Evolutionary conservation across 2,329 filamentous ascomycete genomes (phyloP).

Genomic region (Aspergillus sp.): DNA sequence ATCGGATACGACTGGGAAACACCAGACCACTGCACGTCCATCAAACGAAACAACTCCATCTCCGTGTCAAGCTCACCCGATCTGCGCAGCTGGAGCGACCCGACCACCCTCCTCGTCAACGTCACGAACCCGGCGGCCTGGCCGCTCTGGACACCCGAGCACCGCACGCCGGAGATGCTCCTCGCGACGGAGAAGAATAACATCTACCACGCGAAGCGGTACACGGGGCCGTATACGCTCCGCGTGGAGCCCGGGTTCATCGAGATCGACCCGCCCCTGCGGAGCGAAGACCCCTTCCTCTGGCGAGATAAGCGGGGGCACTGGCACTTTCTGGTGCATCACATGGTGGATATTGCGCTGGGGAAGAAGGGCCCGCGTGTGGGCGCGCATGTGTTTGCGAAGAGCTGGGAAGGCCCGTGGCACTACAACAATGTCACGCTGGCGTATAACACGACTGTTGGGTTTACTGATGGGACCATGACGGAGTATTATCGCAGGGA

Average conservation of each 20-base stretch:
- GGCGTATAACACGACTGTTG: constrained; percentile 24
- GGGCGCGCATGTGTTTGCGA: constrained; percentile 32
- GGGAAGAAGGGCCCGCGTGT: constrained; percentile 29
- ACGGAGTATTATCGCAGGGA: constrained; percentile 45
- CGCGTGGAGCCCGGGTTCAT: constrained; percentile 4
- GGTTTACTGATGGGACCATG: constrained; percentile 41
- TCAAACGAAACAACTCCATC: constrained; percentile 12
- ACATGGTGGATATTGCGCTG: constrained; percentile 29
- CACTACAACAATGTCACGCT: constrained; percentile 27
- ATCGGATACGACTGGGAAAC: constrained; percentile 40
- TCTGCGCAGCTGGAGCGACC: constrained; percentile 1
- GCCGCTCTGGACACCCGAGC: constrained; percentile 6
- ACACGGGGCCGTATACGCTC: constrained; percentile 12
- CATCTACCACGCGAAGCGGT: constrained; percentile 13
- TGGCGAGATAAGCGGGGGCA: constrained; percentile 37
- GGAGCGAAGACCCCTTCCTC: constrained; percentile 34
- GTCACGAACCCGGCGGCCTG: constrained; percentile 11
- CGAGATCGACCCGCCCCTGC: constrained; percentile 7
- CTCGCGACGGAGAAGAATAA: constrained; percentile 12
- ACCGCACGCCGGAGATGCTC: constrained; percentile 3
- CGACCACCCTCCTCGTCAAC: neutral
- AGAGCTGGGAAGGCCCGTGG: constrained; percentile 27
- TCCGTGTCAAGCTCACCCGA: constrained; percentile 9
- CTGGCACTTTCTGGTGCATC: constrained; percentile 35
- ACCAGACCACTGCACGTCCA: constrained; percentile 15